Evolutionary conservation across 371 early-diverging fungal genomes (phyloP).

Genomic region (Funneliformis caledonium): DNA sequence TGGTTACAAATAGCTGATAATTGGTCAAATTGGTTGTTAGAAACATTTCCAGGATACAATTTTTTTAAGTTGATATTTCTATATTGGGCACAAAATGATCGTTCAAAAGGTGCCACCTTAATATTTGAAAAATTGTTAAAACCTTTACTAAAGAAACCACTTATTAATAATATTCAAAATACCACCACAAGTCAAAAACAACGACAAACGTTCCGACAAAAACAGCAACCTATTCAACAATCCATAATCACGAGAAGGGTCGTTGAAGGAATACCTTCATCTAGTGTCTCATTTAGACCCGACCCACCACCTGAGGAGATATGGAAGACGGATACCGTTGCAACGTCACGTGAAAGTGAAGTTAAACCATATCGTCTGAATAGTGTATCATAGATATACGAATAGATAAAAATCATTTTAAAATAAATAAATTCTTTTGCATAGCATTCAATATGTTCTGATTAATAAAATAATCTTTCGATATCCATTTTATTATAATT

Average conservation of each 20-base stretch:
- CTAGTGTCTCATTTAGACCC: neutral
- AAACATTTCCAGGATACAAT: conserved; percentile 52
- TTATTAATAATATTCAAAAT: neutral
- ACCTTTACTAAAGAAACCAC: conserved; percentile 34
- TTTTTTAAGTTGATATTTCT: conserved; percentile 53
- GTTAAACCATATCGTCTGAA: conserved; percentile 13
- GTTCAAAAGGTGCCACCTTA: conserved; percentile 54
- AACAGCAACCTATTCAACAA: neutral
- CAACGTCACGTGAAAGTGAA: neutral
- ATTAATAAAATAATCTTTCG: neutral
- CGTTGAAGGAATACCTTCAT: neutral
- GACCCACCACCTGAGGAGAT: conserved; percentile 9
- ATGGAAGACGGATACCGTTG: neutral
- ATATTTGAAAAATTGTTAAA: conserved; percentile 42
- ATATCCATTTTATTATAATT: neutral
- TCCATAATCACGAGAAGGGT: neutral
- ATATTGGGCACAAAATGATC: conserved; percentile 61
- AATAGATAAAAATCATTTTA: too few relatives aligned
- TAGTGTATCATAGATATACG: neutral
- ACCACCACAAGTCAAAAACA: conserved; percentile 1
- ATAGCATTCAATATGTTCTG: neutral
- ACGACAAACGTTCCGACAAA: neutral
- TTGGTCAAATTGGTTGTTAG: conserved; percentile 48
- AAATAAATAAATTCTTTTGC: neutral
- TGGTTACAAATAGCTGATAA: conserved; percentile 56